Evolutionary conservation across 1,284 basidiomycete genomes (phyloP).

Genomic region (Trichosporon inkin): DNA sequence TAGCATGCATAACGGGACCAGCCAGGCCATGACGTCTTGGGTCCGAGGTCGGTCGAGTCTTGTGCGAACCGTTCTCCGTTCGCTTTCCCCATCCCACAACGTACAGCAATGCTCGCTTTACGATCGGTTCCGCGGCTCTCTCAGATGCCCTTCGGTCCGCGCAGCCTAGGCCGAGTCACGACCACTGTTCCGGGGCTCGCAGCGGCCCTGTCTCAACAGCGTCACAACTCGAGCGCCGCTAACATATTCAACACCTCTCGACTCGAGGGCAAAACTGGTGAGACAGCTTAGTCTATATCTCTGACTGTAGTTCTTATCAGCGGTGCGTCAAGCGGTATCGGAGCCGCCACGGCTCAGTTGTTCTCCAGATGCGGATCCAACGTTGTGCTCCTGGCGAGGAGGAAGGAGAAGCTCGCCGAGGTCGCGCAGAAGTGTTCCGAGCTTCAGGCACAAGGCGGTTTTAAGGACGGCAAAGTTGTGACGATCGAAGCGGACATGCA

Average conservation of each 20-base stretch:
- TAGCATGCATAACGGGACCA: not conserved
- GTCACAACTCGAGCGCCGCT: not conserved
- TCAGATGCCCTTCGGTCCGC: not conserved
- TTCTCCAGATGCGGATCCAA: conserved; percentile 43
- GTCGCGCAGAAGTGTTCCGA: conserved; percentile 35
- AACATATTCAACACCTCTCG: conserved; percentile 19
- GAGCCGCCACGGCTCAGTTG: conserved; percentile 42
- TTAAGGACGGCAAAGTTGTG: conserved; percentile 32
- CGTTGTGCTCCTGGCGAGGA: conserved; percentile 42
- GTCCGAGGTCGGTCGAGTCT: not conserved
- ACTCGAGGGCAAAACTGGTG: conserved; percentile 37
- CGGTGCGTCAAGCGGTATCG: conserved; percentile 46
- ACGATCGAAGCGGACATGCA: conserved; percentile 41
- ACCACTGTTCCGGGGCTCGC: not conserved
- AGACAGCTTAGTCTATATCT: not conserved
- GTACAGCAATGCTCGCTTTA: too few relatives aligned
- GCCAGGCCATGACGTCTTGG: not conserved
- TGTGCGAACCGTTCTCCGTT: too few relatives aligned
- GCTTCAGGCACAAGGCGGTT: conserved; percentile 26
- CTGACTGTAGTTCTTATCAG: conserved; percentile 41
- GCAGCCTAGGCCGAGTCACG: not conserved
- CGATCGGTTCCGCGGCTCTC: too few relatives aligned
- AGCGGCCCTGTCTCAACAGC: not conserved
- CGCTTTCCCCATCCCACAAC: too few relatives aligned
- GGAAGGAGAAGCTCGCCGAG: conserved; percentile 34